A percentile compares a stretch with the other conserved stretches of the same genome.
These are phyloP conservation scores for Glebionis coronaria DNA, from an alignment of 129 eudicot species.

Conservation along the genomic window DNA sequence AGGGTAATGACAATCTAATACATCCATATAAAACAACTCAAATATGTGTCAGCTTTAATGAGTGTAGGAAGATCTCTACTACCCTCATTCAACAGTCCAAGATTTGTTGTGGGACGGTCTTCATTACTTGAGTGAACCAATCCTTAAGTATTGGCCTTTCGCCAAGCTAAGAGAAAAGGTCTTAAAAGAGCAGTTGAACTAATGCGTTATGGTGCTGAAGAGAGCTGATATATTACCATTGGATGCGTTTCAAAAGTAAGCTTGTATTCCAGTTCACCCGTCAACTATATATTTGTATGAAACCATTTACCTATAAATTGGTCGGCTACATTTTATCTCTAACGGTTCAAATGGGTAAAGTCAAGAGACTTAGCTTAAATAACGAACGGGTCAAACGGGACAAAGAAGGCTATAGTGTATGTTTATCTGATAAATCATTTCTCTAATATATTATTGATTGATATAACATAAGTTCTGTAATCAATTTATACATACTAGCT, in stretches of 20 bases:
- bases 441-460: background rate
- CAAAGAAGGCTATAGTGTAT: background rate
- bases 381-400: background rate
- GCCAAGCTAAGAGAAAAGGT: slow-evolving; percentile 43
- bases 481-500: background rate
- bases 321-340: background rate
- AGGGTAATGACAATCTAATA: too few relatives aligned
- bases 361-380: too few relatives aligned
- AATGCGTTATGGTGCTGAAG: slow-evolving; percentile 46
- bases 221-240: slow-evolving; percentile 45
- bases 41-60: background rate
- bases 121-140: slow-evolving; percentile 41
- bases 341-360: background rate
- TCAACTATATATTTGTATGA: background rate
- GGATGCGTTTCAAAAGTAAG: slow-evolving; percentile 47
- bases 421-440: background rate
- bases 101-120: slow-evolving; percentile 50
- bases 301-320: background rate
- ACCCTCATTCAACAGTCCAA: slow-evolving; percentile 44
- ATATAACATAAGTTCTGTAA: background rate
- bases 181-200: slow-evolving; percentile 34
- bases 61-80: slow-evolving; percentile 48
- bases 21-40: too few relatives aligned
- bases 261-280: background rate
- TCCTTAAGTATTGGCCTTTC: slow-evolving; percentile 48